Base-by-base conservation (phyloP, 176 grass and related monocot species). In the Aegilops speltoides region DNA sequence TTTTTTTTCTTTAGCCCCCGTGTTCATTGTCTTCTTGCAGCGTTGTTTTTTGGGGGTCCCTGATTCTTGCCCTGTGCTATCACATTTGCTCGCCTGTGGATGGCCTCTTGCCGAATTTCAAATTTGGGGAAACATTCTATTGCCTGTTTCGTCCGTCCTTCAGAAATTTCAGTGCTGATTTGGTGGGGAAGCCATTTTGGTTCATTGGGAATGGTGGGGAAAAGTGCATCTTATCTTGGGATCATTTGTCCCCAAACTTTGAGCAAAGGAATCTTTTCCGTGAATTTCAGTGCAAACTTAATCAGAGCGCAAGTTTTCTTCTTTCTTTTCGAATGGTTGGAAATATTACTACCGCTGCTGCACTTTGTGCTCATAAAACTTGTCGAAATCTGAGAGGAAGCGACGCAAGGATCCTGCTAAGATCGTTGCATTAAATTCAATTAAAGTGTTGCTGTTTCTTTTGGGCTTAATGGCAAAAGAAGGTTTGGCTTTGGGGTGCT, bases 161-260 rank as follows among this genome's bases (percentile, higher is more conserved):
- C 12, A 61, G n/a, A 75, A 13, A 76, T 73, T 8, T 54, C 17
- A 7, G 8, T 26, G 73, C 65, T 62, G 57, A 79, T 90, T 90
- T 78, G 64, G 14, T 66, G 73, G 29, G 72, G 57, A 78, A 64
- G 54, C 22, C 52, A 8, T 72, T 33, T 78, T 52, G 12, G 62
- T 33, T 33, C 22, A 28, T 74, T 66, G 56, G 31, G 79, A 65
- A 41, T 8, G 20, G 34, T 67, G 43, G 60, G 54, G 43, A 0
- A 66, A 73, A 67, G 37, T 48, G 41, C 33, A 16, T 83, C 73
- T 78, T 41, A 16, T 83, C 63, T 78, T 41, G 57, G 66, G 43
- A 68, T 56, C 43, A 17, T 52, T 3, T 38, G 17, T 57, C 80
- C 20, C 41, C 41, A 43, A 14, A n/a, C 24, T 36, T 76, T 23